Evolutionary conservation across 139 green algal genomes (phyloP).

Genomic region (Micractinium conductrix): DNA sequence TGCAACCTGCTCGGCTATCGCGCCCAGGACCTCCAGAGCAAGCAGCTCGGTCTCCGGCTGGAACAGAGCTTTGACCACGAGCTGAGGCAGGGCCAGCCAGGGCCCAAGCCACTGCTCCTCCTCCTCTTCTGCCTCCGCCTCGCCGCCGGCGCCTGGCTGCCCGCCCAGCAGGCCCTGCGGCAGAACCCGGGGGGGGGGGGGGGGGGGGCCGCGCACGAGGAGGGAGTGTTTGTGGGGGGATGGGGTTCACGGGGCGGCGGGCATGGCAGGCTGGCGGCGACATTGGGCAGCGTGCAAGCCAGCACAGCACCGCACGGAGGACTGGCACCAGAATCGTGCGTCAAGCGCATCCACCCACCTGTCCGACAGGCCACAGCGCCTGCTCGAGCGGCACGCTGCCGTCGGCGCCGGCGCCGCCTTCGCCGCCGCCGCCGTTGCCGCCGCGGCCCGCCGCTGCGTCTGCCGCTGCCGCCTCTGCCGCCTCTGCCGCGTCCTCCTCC

Average conservation of each 20-base stretch:
- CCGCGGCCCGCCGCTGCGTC: background rate
- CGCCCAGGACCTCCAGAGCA: constrained; percentile 51
- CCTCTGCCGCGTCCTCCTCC: constrained; percentile 15
- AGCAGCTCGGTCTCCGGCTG: constrained; percentile 65
- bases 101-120: constrained; percentile 27
- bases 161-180: constrained; percentile 38
- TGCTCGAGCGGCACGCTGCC: background rate
- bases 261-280: too few species aligned
- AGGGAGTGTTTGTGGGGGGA: too few species aligned
- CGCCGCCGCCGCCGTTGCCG: background rate
- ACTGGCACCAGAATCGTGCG: too few species aligned
- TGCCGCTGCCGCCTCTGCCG: background rate
- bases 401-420: background rate
- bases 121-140: constrained; percentile 16
- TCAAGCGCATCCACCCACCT: constrained; percentile 10
- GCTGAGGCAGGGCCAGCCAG: constrained; percentile 72
- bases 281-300: background rate
- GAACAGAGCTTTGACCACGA: constrained; percentile 87
- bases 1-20: constrained; percentile 17
- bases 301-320: background rate
- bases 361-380: constrained; percentile 40
- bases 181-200: too few species aligned
- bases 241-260: too few species aligned
- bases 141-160: background rate
- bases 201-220: too few species aligned